Base-by-base conservation (phyloP, 1,284 basidiomycete species). In the Gomphus bonarii region DNA sequence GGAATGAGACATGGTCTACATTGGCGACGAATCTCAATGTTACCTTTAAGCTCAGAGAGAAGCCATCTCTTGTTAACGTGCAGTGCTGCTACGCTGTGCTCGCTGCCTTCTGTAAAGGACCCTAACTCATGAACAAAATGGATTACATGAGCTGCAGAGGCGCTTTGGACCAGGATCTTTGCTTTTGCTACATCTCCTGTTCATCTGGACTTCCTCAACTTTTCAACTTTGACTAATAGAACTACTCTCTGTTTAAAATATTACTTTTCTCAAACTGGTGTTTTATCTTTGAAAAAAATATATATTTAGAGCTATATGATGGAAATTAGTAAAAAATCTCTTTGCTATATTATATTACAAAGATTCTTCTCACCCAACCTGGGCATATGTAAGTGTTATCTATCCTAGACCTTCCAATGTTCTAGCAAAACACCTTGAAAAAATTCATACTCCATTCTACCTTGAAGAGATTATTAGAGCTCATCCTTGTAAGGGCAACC, bases 101-200 rank as follows among this genome's bases (percentile, higher is more conserved):
- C 25, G 16, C 9, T 9, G 20, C 46, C 30, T 16, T 48, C 18
- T 48, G 1, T 20, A 16, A 20, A 6, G 18, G 18, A 3, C 38
- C 38, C 2, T 12, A 40, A 40, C 7, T 40, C 3, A 16, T 7
- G 7, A 22, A 20, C 3, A 28, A 28, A 25, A 25, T 20, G 30
- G 46, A 48, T 18, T 3, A 1, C 22, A 3, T 16, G 11, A 3
- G 11, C 33, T n/a, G 7, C 11, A 11, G 50, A 51, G 6, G 11
- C n/a, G n/a, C 18, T 53, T 16, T 53, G 50, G 50, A 53, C 35
- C 1, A 53, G 14, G 38, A 42, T 53, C 33, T 53, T 53, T 40
- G 50, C 50, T 1, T 53, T 53, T 14, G 50, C 50, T 42, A 42
- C 50, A 6, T 30, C 38, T 22, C 35, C 50, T 3, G 50, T 35